Conservation (phyloP, 139 green algal genomes). For the Dunaliella sp. region DNA sequence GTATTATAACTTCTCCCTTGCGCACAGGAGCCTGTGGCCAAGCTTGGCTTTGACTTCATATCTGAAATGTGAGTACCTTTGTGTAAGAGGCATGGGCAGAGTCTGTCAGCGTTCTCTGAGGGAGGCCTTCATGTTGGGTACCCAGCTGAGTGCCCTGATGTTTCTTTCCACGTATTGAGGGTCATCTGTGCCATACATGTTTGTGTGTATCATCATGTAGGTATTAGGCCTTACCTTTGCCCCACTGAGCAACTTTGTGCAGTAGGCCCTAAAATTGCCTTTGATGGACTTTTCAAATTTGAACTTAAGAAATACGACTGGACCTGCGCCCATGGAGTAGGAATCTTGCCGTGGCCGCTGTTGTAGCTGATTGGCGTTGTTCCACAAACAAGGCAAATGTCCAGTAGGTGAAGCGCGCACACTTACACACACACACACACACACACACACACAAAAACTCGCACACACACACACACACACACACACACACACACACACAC, state of each 20-base stretch:
- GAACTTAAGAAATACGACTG: too few relatives aligned
- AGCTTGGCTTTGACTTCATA: constrained; percentile 58
- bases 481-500: not conserved
- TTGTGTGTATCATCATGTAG: not conserved
- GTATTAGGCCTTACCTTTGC: not conserved
- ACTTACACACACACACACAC: not conserved
- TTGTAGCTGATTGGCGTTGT: too few relatives aligned
- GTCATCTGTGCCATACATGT: not conserved
- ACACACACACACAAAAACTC: not conserved
- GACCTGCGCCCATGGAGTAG: too few relatives aligned
- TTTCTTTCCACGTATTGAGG: not conserved
- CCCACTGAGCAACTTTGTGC: too few relatives aligned
- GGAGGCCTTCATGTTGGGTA: constrained; percentile 7
- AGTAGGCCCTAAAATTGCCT: too few relatives aligned
- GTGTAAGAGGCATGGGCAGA: not conserved
- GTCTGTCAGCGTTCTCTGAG: constrained; percentile 24
- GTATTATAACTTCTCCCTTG: too few relatives aligned
- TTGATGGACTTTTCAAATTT: too few relatives aligned
- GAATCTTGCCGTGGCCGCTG: too few relatives aligned
- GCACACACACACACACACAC: not conserved
- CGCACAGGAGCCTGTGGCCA: constrained; percentile 49
- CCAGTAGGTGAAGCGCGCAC: too few relatives aligned
- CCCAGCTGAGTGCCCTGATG: not conserved
- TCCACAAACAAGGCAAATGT: too few relatives aligned
- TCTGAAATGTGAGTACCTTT: constrained; percentile 15